phyloP scores from a whole-genome alignment of 345 rosid species.

The Aegle marmelos region DNA sequence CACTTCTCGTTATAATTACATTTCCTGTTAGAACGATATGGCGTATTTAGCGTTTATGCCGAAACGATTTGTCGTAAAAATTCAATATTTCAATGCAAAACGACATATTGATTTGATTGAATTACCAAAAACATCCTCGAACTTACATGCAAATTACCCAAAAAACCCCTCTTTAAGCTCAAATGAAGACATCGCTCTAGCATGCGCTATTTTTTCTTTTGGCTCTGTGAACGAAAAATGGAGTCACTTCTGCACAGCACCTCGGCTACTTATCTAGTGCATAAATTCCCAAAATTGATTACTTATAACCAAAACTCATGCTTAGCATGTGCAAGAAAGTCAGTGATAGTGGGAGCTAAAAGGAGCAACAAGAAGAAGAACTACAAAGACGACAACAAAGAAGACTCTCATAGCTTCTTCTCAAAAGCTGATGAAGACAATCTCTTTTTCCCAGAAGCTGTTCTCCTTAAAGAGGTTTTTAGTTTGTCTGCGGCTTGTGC shows the following conservation, averaged over 20 bases:
- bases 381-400: constrained; percentile 21
- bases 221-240: constrained; percentile 25
- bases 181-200: neutral
- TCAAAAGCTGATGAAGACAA: constrained; percentile 57
- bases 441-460: constrained; percentile 85
- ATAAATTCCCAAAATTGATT: constrained; percentile 20
- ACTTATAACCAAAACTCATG: constrained; percentile 17
- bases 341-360: constrained; percentile 44
- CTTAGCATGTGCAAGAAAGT: constrained; percentile 33
- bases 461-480: constrained; percentile 72
- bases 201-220: neutral
- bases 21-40: neutral
- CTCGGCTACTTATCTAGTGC: constrained; percentile 25
- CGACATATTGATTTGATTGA: neutral
- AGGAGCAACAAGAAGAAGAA: constrained; percentile 34
- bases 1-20: neutral
- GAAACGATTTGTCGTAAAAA: neutral
- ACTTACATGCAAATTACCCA: neutral
- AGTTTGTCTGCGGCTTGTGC: neutral
- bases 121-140: neutral
- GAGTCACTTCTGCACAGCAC: constrained; percentile 44
- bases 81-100: neutral
- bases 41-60: neutral
- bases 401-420: constrained; percentile 55
- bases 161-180: neutral